Percentiles rank a stretch among this genome's conserved stretches.
Conservation (phyloP, 2,329 filamentous ascomycete genomes). For the Exophiala mesophila region DNA sequence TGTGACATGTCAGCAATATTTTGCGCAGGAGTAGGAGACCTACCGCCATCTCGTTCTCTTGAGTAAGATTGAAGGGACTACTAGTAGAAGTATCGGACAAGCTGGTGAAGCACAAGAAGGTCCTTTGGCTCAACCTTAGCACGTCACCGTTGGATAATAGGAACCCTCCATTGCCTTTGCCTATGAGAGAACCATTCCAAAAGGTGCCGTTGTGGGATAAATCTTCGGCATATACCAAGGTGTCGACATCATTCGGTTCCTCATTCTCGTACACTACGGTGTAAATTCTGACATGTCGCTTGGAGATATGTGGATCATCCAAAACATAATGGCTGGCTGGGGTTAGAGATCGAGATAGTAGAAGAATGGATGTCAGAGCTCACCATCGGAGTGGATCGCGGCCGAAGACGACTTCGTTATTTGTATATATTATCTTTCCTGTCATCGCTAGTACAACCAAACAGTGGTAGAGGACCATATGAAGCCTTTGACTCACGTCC, state of each 20-base stretch:
- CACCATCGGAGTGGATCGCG: constrained; percentile 34
- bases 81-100: constrained; percentile 5
- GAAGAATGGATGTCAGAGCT: not conserved
- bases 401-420: constrained; percentile 35
- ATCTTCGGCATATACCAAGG: constrained; percentile 42
- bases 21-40: constrained; percentile 2
- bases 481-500: constrained; percentile 13
- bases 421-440: constrained; percentile 28
- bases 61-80: constrained; percentile 27
- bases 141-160: constrained; percentile 38
- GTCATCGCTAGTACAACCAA: constrained; percentile 19
- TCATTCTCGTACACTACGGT: constrained; percentile 39
- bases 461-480: not conserved
- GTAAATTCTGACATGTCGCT: constrained; percentile 41
- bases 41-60: constrained; percentile 35
- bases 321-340: constrained; percentile 33
- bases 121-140: constrained; percentile 28
- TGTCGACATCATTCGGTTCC: constrained; percentile 33
- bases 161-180: constrained; percentile 31
- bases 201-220: constrained; percentile 38
- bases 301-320: constrained; percentile 35
- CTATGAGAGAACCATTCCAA: constrained; percentile 37
- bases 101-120: constrained; percentile 25
- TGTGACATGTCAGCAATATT: constrained; percentile 20
- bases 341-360: constrained; percentile 16